Evolutionary conservation across 73 alveolate genomes (phyloP), one percentile per base, ranked within the genome.

Genomic region (Paramecium tetraurelia): DNA sequence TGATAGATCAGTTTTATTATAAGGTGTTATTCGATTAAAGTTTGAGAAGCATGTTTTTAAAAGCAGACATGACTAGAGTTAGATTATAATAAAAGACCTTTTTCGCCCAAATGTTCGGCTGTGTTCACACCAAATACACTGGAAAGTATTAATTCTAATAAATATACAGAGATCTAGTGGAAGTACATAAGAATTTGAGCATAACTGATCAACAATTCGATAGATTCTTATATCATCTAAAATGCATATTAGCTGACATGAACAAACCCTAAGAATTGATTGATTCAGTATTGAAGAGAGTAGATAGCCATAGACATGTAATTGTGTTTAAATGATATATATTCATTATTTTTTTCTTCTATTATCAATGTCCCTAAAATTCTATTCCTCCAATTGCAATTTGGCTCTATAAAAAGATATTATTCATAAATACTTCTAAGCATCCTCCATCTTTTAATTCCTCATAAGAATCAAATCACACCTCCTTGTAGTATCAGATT

Each of bases 11-110:
- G 29, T 80, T 80, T 46, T 80, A 80, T 63, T 80, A 80, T 80
- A 80, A 80, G 72, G 90, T 46, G 31, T 35, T 80, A 44, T 80
- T 43, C 75, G 90, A 80, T 80, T 12, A 80, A 63, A 80, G 75
- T 43, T 80, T 80, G 44, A 80, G 90, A 46, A 36, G 90, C 33
- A 22, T 44, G 71, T 80, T 80, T 46, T 48, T 80, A 24, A 80
- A 80, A 18, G 70, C 90, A 20, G 90, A 80, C 33, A 80, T 80
- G 90, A 80, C 71, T 21, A 80, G 90, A 44, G 90, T 80, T 20
- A 80, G 90, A 80, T 43, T 80, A 14, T 12, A 80, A 80, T 80
- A 80, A 41, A 80, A 80, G 44, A 80, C 90, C 7, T 80, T 40
- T 43, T 80, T 80, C 46, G 90, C 90, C 27, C 14, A 22, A 24